Percentiles rank a stretch among this genome's conserved stretches.
phyloP scores from a whole-genome alignment of 441 rosid genomes.

The Raphanus hybrid region DNA sequence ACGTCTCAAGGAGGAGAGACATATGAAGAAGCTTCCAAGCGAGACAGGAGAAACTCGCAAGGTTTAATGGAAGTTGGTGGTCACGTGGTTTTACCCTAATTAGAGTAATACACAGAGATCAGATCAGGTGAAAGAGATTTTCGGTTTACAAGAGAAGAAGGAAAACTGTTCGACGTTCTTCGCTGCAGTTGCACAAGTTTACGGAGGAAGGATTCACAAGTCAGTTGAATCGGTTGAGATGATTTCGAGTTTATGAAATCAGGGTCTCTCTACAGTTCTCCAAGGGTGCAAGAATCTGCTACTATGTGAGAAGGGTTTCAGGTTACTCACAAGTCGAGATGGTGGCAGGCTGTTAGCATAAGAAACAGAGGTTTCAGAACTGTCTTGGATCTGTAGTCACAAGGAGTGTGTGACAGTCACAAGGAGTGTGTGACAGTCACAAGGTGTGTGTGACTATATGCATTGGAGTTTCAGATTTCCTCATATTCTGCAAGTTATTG shows the following conservation, averaged over 20 bases:
- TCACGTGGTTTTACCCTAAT: background rate
- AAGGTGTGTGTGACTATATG: too few relatives aligned
- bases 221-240: background rate
- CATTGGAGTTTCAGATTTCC: too few relatives aligned
- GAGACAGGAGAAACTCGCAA: too few relatives aligned
- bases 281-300: background rate
- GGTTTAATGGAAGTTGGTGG: background rate
- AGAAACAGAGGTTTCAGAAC: background rate
- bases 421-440: too few relatives aligned
- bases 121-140: background rate
- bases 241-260: background rate
- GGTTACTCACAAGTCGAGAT: background rate
- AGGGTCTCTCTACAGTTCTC: background rate
- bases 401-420: too few relatives aligned
- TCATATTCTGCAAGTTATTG: too few relatives aligned
- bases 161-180: background rate
- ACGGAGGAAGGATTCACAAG: background rate
- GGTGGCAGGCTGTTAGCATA: background rate
- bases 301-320: background rate
- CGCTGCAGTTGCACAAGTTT: background rate
- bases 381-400: background rate
- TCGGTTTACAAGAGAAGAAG: background rate
- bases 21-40: background rate
- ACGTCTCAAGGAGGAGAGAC: too few relatives aligned
- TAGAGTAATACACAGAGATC: background rate